Conservation (phyloP, 768 basidiomycete species). For the Tylopilus subfusipes region DNA sequence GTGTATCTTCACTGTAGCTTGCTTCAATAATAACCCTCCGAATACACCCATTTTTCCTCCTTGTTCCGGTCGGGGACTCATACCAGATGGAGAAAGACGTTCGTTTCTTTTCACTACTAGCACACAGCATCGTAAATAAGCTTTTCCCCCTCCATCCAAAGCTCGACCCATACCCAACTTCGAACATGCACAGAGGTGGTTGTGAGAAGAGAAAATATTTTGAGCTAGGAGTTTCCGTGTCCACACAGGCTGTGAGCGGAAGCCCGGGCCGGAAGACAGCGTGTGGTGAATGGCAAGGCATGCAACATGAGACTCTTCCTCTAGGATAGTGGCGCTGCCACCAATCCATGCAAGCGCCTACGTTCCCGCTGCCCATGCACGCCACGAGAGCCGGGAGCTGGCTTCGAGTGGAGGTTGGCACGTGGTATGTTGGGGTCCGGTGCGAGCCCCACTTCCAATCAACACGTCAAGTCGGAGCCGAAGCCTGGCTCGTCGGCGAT, state of each 20-base stretch:
- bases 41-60: too few species aligned
- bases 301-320: neutral
- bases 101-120: neutral
- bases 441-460: too few species aligned
- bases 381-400: neutral
- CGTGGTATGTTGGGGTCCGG: neutral
- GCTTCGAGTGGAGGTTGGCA: neutral
- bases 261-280: neutral
- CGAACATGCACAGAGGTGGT: neutral
- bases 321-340: too few species aligned
- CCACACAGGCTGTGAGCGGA: neutral
- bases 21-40: neutral
- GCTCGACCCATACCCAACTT: neutral
- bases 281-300: neutral
- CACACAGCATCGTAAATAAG: neutral
- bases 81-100: neutral
- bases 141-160: neutral
- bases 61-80: neutral
- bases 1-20: slow-evolving; percentile 1
- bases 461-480: too few species aligned
- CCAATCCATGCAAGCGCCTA: too few species aligned
- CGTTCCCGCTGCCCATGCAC: neutral
- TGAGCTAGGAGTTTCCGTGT: too few species aligned
- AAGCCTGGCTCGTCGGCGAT: too few species aligned
- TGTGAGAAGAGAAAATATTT: neutral